Evolutionary conservation across 2,329 filamentous ascomycete species (phyloP).

Genomic region (Botrytis deweyae): DNA sequence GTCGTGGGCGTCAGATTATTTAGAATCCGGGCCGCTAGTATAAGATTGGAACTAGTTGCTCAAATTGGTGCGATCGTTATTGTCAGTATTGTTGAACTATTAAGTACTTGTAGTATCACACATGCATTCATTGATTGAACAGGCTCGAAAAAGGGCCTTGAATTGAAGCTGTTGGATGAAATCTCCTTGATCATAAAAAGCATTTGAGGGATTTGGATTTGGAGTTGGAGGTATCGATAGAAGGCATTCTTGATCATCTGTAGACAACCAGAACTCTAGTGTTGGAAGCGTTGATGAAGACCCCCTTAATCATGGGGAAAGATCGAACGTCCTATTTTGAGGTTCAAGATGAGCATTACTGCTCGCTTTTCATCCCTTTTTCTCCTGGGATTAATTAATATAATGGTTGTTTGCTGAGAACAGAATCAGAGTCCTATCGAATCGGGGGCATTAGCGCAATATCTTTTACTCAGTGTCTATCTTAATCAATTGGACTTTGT

Average conservation of each 20-base stretch:
- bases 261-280: fast-evolving
- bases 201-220: background rate
- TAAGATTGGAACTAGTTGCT: background rate
- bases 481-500: no score
- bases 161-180: background rate
- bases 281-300: background rate
- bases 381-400: fast-evolving
- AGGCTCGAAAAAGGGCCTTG: background rate
- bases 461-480: background rate
- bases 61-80: background rate
- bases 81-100: background rate
- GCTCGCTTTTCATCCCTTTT: background rate
- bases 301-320: background rate
- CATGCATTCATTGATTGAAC: background rate
- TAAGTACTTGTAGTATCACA: background rate
- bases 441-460: background rate
- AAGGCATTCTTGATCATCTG: background rate
- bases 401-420: background rate
- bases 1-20: background rate
- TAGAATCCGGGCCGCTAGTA: background rate
- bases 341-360: background rate
- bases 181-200: background rate
- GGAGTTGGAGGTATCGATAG: background rate
- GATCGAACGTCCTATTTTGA: background rate
- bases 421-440: no score